These are phyloP conservation scores for Candida mattraensis DNA, from an alignment of 805 yeast genomes.

Conservation along the genomic window DNA sequence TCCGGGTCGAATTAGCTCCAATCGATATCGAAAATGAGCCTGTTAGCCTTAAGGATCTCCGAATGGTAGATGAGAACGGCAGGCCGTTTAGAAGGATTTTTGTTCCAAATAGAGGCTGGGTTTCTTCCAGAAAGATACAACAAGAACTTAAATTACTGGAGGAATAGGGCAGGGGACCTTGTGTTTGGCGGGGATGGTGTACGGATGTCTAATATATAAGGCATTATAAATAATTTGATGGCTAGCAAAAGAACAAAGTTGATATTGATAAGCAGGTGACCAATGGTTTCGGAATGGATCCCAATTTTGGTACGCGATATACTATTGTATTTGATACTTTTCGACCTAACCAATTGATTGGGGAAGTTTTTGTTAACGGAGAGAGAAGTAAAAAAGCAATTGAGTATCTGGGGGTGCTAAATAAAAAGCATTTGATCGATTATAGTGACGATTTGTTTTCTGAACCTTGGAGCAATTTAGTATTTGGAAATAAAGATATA, in stretches of 20 bases:
- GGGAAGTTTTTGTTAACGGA: slow-evolving; percentile 16
- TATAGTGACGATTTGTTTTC: slow-evolving; percentile 20
- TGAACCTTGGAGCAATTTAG: slow-evolving; percentile 27
- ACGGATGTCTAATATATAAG: slow-evolving; percentile 8
- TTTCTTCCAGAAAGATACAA: slow-evolving; percentile 23
- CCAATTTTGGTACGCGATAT: slow-evolving; percentile 15
- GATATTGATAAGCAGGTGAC: no score
- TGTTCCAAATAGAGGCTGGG: slow-evolving; percentile 54
- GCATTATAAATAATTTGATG: no score
- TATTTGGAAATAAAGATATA: slow-evolving; percentile 19
- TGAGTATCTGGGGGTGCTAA: slow-evolving; percentile 18
- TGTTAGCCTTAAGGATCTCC: slow-evolving; percentile 8
- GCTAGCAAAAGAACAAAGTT: no score
- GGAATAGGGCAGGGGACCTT: background rate
- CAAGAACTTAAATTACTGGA: slow-evolving; percentile 14
- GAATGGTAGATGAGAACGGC: slow-evolving; percentile 37
- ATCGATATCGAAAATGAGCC: slow-evolving; percentile 1
- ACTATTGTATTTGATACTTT: slow-evolving; percentile 31
- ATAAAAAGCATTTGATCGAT: slow-evolving; percentile 19
- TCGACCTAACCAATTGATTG: slow-evolving; percentile 24
- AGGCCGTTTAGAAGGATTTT: slow-evolving; percentile 43
- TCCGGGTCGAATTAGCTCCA: background rate
- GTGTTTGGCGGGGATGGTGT: slow-evolving; percentile 4
- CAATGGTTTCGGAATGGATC: slow-evolving; percentile 12
- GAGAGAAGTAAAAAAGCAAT: slow-evolving; percentile 15